Conservation (phyloP, 305 asterid species). For the Withania somnifera region DNA sequence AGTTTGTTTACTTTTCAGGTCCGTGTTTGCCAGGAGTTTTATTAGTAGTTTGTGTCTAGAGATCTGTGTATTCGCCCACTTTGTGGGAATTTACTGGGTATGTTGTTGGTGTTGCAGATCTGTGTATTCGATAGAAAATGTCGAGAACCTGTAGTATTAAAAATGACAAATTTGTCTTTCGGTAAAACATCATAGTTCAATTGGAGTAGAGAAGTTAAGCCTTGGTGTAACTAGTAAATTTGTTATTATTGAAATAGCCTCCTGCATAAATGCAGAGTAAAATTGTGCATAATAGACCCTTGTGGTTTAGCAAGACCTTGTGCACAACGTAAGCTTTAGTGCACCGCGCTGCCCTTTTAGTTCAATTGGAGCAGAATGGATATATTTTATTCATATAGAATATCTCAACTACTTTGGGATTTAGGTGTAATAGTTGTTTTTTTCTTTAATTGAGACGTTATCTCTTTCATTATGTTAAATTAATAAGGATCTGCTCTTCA, state of each 20-base stretch:
- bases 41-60: background rate
- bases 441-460: background rate
- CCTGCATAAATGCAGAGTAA: too few species aligned
- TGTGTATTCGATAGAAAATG: background rate
- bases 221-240: too few species aligned
- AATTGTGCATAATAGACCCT: too few species aligned
- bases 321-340: too few species aligned
- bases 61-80: background rate
- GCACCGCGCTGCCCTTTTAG: background rate
- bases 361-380: background rate
- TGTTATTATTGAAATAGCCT: too few species aligned
- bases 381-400: background rate
- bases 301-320: too few species aligned
- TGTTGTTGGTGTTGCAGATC: too few species aligned
- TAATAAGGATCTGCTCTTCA: background rate
- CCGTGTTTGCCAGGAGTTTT: background rate
- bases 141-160: background rate
- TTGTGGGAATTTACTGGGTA: too few species aligned
- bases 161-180: background rate
- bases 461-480: background rate
- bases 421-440: background rate
- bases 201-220: background rate
- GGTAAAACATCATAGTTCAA: background rate
- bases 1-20: background rate
- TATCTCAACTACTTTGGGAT: background rate